A percentile compares a stretch with the other conserved stretches of the same genome.
Conservation (phyloP, 1,284 basidiomycete species). For the Hypsizygus ulmarius region DNA sequence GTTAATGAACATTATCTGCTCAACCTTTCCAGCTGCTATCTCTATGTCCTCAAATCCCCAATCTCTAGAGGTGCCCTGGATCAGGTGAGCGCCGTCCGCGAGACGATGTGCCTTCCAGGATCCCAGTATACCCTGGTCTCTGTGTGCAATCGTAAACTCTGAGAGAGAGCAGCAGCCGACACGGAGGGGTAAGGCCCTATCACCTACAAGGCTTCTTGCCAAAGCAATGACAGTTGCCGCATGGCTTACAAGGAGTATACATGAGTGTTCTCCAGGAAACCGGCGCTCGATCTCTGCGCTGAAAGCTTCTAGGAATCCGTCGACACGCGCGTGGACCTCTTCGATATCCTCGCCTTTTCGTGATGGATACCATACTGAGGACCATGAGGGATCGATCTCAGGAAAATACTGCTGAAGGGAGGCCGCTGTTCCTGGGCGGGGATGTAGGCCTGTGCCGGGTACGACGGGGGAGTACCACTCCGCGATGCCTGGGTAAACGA, state of each 20-base stretch:
- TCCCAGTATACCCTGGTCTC: slow-evolving; percentile 30
- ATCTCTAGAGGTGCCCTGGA: slow-evolving; percentile 60
- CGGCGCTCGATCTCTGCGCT: slow-evolving; percentile 47
- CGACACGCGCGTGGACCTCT: slow-evolving; percentile 61
- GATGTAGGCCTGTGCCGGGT: slow-evolving; percentile 68
- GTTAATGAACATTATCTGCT: slow-evolving; percentile 8
- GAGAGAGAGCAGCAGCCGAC: slow-evolving; percentile 73
- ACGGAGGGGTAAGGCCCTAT: slow-evolving; percentile 48
- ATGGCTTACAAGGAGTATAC: slow-evolving; percentile 72
- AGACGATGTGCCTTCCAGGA: slow-evolving; percentile 47
- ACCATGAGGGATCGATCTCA: slow-evolving; percentile 61
- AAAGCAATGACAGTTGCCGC: slow-evolving; percentile 79
- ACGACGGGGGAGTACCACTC: slow-evolving; percentile 84
- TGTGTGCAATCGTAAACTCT: slow-evolving; percentile 40
- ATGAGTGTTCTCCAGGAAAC: slow-evolving; percentile 40
- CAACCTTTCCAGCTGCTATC: slow-evolving; percentile 42
- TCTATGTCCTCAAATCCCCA: slow-evolving; percentile 80
- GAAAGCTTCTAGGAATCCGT: slow-evolving; percentile 52
- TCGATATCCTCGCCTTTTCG: slow-evolving; percentile 70
- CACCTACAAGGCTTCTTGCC: slow-evolving; percentile 55
- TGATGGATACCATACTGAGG: slow-evolving; percentile 65
- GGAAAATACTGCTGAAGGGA: slow-evolving; percentile 53
- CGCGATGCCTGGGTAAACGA: slow-evolving; percentile 53
- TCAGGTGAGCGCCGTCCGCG: slow-evolving; percentile 58
- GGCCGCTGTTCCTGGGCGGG: slow-evolving; percentile 56